Evolutionary conservation across 495 filamentous ascomycete species (phyloP).

Genomic region (Xylaria nigripes): DNA sequence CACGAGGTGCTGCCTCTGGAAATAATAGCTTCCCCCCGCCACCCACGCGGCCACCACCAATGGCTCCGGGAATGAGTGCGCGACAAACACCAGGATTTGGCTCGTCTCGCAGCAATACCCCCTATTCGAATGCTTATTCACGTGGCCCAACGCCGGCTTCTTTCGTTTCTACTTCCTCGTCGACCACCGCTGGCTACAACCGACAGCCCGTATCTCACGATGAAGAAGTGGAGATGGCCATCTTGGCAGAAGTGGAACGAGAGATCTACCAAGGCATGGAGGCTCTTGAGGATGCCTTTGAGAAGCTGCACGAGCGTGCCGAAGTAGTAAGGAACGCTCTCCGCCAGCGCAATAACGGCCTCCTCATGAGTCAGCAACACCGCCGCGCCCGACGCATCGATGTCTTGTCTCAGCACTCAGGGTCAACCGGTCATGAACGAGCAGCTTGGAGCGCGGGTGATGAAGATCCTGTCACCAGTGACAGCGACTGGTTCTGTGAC

Average conservation of each 20-base stretch:
- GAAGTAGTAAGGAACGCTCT: slow-evolving; percentile 72
- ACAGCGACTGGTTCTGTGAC: slow-evolving; percentile 58
- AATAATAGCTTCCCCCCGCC: slow-evolving; percentile 37
- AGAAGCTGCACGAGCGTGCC: slow-evolving; percentile 78
- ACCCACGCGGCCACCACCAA: slow-evolving; percentile 22
- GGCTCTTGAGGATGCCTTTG: slow-evolving; percentile 88
- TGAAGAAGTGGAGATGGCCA: slow-evolving; percentile 88
- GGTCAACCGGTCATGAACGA: slow-evolving; percentile 29
- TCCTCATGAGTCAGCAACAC: slow-evolving; percentile 68
- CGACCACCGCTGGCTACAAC: slow-evolving; percentile 26
- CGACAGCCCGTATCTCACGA: slow-evolving; percentile 64
- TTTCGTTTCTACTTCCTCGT: slow-evolving; percentile 37
- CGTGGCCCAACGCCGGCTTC: slow-evolving; percentile 32
- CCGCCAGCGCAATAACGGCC: slow-evolving; percentile 67
- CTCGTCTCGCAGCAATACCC: slow-evolving; percentile 30
- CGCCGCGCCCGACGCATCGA: slow-evolving; percentile 48
- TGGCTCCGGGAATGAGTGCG: slow-evolving; percentile 20
- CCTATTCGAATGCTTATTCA: slow-evolving; percentile 27
- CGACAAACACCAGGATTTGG: slow-evolving; percentile 23
- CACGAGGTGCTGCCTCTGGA: slow-evolving; percentile 47
- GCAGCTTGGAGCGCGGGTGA: slow-evolving; percentile 35
- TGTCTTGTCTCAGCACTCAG: slow-evolving; percentile 35
- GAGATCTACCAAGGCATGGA: slow-evolving; percentile 94
- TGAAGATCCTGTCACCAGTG: slow-evolving; percentile 42
- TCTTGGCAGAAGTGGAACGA: slow-evolving; percentile 81